These are phyloP conservation scores for Xylaria sp. DNA, from an alignment of 2,329 filamentous ascomycete genomes.

Conservation along the genomic window DNA sequence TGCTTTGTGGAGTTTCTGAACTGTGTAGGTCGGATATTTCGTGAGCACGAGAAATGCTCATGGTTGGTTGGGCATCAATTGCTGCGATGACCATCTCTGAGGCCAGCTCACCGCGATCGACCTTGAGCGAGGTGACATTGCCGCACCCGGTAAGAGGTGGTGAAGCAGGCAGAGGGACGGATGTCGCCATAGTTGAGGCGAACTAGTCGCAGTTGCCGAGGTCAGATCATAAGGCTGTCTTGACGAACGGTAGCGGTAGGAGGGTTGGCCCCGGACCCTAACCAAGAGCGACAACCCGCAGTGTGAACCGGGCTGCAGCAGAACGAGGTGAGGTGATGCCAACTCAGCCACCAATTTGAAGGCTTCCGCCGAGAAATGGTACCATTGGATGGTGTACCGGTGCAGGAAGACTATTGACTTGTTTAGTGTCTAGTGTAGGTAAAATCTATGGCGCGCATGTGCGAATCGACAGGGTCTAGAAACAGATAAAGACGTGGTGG, in stretches of 20 bases:
- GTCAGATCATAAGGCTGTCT: conserved; percentile 49
- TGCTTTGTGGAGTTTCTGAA: conserved; percentile 17
- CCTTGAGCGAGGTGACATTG: conserved; percentile 40
- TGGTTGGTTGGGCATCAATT: conserved; percentile 48
- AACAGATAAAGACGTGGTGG: conserved; percentile 28
- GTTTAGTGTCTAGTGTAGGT: neutral
- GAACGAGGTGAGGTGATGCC: conserved; percentile 21
- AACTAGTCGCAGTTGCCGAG: conserved; percentile 39
- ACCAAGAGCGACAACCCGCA: conserved; percentile 21
- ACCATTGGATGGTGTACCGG: conserved; percentile 16
- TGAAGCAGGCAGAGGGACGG: conserved; percentile 33
- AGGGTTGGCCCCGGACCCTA: conserved; percentile 31
- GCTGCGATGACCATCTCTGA: conserved; percentile 40
- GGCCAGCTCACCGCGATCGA: conserved; percentile 40
- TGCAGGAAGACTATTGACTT: conserved; percentile 13
- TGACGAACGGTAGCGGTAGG: conserved; percentile 46
- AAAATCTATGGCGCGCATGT: conserved; percentile 22
- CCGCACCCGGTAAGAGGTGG: conserved; percentile 40
- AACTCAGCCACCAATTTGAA: conserved; percentile 17
- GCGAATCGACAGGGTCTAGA: conserved; percentile 16
- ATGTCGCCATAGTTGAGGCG: conserved; percentile 37
- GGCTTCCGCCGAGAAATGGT: conserved; percentile 5
- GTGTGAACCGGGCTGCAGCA: conserved; percentile 24
- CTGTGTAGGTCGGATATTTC: conserved; percentile 27
- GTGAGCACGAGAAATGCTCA: conserved; percentile 23